phyloP scores from a whole-genome alignment of 2,329 filamentous ascomycete genomes.

The Pseudogymnoascus pannorum region DNA sequence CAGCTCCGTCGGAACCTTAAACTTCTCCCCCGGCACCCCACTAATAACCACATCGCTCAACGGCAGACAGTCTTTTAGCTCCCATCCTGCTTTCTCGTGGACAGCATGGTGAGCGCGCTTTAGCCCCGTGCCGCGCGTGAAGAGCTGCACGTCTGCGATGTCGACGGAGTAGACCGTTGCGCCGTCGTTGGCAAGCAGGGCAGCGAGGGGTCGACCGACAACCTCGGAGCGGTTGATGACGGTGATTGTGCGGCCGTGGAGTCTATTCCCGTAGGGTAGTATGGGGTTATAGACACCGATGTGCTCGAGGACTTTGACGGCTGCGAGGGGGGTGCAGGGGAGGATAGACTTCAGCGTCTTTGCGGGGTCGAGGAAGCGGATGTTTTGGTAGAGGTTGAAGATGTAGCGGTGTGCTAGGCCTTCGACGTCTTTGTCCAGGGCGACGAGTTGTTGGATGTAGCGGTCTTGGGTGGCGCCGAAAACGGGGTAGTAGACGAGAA shows the following conservation, averaged over 20 bases:
- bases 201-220: slow-evolving; percentile 85
- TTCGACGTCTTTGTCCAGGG: slow-evolving; percentile 88
- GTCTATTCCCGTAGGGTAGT: slow-evolving; percentile 81
- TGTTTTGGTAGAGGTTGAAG: slow-evolving; percentile 99
- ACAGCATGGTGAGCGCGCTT: slow-evolving; percentile 82
- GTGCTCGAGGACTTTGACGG: slow-evolving; percentile 95
- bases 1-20: slow-evolving; percentile 79
- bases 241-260: slow-evolving; percentile 90
- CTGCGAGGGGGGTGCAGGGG: slow-evolving; percentile 89
- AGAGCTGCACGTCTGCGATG: slow-evolving; percentile 83
- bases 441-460: slow-evolving; percentile 92
- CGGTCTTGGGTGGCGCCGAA: slow-evolving; percentile 82
- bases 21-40: slow-evolving; percentile 80
- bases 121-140: slow-evolving; percentile 82
- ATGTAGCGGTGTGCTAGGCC: slow-evolving; percentile 89
- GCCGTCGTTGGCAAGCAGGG: slow-evolving; percentile 90
- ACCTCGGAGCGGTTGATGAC: slow-evolving; percentile 96
- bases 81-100: slow-evolving; percentile 72
- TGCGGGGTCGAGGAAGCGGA: slow-evolving; percentile 80
- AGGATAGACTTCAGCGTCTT: slow-evolving; percentile 84
- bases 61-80: slow-evolving; percentile 71
- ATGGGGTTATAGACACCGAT: slow-evolving; percentile 95
- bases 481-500: slow-evolving; percentile 98
- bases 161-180: slow-evolving; percentile 94
- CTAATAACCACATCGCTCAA: slow-evolving; percentile 92